Conservation (phyloP, 148 eudicot species). For the Amaranthus cruentus region DNA sequence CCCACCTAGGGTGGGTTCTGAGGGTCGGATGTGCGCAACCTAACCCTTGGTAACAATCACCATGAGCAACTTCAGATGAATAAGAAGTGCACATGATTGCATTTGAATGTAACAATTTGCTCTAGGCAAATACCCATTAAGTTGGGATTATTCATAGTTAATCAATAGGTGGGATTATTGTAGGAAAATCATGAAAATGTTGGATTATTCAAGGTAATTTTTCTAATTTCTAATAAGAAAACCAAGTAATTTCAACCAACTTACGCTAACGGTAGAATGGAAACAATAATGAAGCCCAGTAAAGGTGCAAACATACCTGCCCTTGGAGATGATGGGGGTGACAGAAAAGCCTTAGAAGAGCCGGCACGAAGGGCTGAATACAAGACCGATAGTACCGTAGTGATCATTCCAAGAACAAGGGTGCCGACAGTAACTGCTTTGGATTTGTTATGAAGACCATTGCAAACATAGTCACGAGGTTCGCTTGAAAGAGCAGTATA, state of each 20-base stretch:
- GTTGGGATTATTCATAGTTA: too few relatives aligned
- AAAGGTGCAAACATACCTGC: constrained; percentile 43
- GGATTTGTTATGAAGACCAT: constrained; percentile 66
- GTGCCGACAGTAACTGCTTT: constrained; percentile 65
- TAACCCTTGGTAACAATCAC: too few relatives aligned
- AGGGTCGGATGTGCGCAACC: too few relatives aligned
- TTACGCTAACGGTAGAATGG: neutral
- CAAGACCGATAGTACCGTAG: constrained; percentile 85
- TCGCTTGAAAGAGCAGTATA: constrained; percentile 87
- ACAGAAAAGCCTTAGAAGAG: constrained; percentile 81
- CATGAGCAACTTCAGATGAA: too few relatives aligned
- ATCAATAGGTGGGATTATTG: too few relatives aligned
- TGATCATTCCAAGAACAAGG: constrained; percentile 89
- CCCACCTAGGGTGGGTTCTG: too few relatives aligned
- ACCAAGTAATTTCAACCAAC: neutral
- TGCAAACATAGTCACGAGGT: constrained; percentile 86
- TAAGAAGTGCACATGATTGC: too few relatives aligned
- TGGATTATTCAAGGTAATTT: too few relatives aligned
- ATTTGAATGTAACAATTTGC: too few relatives aligned
- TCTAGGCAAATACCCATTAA: too few relatives aligned
- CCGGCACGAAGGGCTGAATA: constrained; percentile 99
- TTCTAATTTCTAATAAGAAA: neutral
- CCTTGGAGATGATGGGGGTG: constrained; percentile 97
- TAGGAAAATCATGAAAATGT: too few relatives aligned
- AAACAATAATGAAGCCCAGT: neutral